Evolutionary conservation across 2,329 filamentous ascomycete genomes (phyloP), one percentile per base, ranked within the genome.

Genomic region (Venturia pyrina): DNA sequence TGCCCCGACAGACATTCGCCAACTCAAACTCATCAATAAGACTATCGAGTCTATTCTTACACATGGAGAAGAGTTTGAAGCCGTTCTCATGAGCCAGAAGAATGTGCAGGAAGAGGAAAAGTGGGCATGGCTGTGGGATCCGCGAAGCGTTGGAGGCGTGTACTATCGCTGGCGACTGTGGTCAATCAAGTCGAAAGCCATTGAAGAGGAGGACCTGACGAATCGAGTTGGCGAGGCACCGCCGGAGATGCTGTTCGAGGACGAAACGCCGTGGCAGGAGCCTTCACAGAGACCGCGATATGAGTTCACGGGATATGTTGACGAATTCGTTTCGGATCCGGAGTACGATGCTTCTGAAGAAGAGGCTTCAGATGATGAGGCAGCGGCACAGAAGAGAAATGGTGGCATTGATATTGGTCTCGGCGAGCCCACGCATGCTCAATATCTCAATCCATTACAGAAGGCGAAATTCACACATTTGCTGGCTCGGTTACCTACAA

Each of bases 141-240:
- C 92, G 24, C 84, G 87, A 69, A 93, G 87, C 72, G 81, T 83
- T 68, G 92, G 87, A 34, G 93, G 89, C 19, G 85, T 96, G 19
- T 99, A 93, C 84, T 98, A 98, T 75, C 87, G 95, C 56, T 98
- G 91, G 89, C 86, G 91, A 57, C 73, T 98, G 57, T 97, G 93
- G 90, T 87, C 53, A 44, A 59, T 67, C 28, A 21, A 37, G 15
- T 37, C 63, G 28, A 56, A 50, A 8, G 40, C 40, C 28, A 11
- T 53, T 28, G 57, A 66, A 17, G 63, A 69, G 15, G 65, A 66
- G 8, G 50, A 67, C n/a, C 50, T 68, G 32, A 66, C 34, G 19
- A 60, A 66, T 46, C 24, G 41, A 24, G n/a, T 46, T 37, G 61
- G 66, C 19, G 62, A 66, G 10, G 50, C 63, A 13, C 63, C 62